Conservation (phyloP, 2,329 filamentous ascomycete genomes). For the Rhynchosporium agropyri region DNA sequence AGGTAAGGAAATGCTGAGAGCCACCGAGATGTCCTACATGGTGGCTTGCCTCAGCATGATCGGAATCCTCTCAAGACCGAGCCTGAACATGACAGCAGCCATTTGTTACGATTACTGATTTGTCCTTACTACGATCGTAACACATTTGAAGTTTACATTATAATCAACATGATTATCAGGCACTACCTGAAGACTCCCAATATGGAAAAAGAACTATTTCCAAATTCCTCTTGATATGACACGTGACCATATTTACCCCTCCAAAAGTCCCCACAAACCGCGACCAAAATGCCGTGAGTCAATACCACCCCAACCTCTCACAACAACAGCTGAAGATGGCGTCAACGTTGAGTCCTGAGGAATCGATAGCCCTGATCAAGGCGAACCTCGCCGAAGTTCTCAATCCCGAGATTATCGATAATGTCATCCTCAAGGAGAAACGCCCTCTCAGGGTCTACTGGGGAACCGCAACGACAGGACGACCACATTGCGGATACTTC, state of each 20-base stretch:
- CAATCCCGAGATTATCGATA: conserved; percentile 81
- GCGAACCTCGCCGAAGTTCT: conserved; percentile 82
- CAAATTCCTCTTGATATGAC: background rate
- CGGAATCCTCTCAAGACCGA: too few relatives aligned
- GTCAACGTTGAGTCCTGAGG: conserved; percentile 47
- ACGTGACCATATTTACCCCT: conserved; percentile 16
- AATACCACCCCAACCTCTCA: conserved; percentile 16
- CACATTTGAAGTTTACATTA: too few relatives aligned
- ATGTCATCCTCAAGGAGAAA: conserved; percentile 68
- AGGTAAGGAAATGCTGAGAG: too few relatives aligned
- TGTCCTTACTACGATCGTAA: too few relatives aligned
- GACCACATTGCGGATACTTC: conserved; percentile 88
- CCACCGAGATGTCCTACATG: too few relatives aligned
- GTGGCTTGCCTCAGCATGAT: background rate
- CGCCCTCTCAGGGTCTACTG: conserved; percentile 81
- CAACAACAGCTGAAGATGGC: conserved; percentile 31
- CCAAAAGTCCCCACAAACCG: conserved; percentile 16
- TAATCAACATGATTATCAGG: too few relatives aligned
- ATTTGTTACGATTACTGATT: too few relatives aligned
- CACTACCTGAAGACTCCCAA: background rate
- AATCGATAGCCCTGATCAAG: conserved; percentile 75
- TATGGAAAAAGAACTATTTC: background rate
- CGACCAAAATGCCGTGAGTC: conserved; percentile 23
- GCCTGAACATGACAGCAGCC: too few relatives aligned
- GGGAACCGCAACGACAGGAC: conserved; percentile 67